phyloP scores from a whole-genome alignment of 2,329 filamentous ascomycete species.

The Sporothrix brunneoviolacea region DNA sequence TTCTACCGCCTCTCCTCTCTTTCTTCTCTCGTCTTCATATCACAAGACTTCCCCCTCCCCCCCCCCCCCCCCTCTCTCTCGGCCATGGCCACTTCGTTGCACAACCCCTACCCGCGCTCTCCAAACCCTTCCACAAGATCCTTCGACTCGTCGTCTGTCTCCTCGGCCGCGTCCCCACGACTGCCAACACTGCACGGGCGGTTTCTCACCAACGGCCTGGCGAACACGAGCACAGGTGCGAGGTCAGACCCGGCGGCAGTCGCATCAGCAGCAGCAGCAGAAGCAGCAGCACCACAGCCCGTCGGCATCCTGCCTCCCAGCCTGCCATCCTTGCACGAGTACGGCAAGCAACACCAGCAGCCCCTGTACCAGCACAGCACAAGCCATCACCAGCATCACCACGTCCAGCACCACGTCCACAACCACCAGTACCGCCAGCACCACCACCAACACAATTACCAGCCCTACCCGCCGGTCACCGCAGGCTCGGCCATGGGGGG shows the following conservation, averaged over 20 bases:
- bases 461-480: slow-evolving; percentile 39
- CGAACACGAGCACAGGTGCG: slow-evolving; percentile 41
- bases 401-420: neutral
- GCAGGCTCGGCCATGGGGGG: slow-evolving; percentile 42
- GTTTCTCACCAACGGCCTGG: slow-evolving; percentile 3
- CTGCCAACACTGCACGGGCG: slow-evolving; percentile 35
- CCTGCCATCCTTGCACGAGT: slow-evolving; percentile 9
- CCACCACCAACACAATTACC: slow-evolving; percentile 3
- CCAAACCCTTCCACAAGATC: slow-evolving; percentile 55
- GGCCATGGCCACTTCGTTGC: slow-evolving; percentile 49
- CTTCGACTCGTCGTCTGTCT: slow-evolving; percentile 59
- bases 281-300: slow-evolving; percentile 34
- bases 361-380: slow-evolving; percentile 26
- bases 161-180: slow-evolving; percentile 54
- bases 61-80: neutral
- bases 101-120: slow-evolving; percentile 54
- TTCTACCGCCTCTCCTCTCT: neutral
- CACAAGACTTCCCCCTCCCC: neutral
- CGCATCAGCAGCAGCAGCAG: neutral
- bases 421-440: slow-evolving; percentile 5
- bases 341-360: neutral
- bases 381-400: slow-evolving; percentile 20
- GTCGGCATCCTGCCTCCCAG: slow-evolving; percentile 46
- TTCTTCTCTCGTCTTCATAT: neutral
- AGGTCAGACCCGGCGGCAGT: slow-evolving; percentile 23